Conservation (phyloP, 179 eudicot species). For the Patellifolia procumbens region DNA sequence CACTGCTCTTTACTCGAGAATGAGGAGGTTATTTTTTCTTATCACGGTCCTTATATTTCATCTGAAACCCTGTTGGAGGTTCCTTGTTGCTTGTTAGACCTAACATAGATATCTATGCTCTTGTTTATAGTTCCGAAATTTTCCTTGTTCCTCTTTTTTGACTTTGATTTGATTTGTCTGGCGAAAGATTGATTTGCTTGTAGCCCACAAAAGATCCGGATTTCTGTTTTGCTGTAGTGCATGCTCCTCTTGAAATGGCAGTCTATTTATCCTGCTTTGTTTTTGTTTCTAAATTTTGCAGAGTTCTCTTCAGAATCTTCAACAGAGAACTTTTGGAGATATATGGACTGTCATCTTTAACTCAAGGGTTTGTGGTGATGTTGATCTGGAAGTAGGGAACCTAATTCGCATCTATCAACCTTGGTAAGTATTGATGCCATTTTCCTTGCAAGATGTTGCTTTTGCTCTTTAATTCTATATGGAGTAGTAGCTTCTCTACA, state of each 20-base stretch:
- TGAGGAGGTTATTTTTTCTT: constrained; percentile 50
- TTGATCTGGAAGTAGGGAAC: constrained; percentile 77
- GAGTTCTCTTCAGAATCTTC: constrained; percentile 47
- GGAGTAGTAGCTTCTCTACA: background rate
- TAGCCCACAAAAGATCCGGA: background rate
- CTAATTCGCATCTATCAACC: constrained; percentile 66
- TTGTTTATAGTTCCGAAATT: background rate
- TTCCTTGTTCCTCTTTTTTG: background rate
- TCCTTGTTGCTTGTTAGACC: too few species aligned
- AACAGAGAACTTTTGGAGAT: constrained; percentile 37
- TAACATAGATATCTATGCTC: too few species aligned
- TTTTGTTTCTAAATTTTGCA: constrained; percentile 27
- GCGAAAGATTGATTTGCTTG: background rate
- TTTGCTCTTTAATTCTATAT: background rate
- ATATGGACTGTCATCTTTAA: constrained; percentile 64
- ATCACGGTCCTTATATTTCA: background rate
- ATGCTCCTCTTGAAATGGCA: constrained; percentile 1
- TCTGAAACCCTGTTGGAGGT: background rate
- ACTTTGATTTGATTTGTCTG: background rate
- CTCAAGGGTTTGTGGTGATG: constrained; percentile 63
- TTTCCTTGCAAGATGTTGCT: constrained; percentile 5
- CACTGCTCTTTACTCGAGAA: constrained; percentile 49
- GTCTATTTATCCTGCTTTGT: constrained; percentile 7
- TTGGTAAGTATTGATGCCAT: constrained; percentile 51
- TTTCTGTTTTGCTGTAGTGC: background rate